These are phyloP conservation scores for Nissolia schottii DNA, from an alignment of 306 rosid genomes.

Conservation along the genomic window DNA sequence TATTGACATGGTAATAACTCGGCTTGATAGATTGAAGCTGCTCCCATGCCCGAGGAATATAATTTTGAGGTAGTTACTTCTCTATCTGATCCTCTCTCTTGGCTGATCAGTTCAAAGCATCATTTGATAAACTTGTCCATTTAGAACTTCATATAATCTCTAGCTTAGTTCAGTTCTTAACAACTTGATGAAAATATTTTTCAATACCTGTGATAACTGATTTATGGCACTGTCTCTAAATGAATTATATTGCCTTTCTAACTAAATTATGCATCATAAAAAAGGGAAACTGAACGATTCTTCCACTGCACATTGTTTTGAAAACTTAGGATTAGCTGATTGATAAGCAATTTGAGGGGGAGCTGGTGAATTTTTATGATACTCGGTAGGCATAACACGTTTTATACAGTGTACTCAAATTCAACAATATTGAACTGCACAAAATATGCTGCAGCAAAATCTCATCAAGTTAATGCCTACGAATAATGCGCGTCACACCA, in stretches of 20 bases:
- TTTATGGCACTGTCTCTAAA: not conserved
- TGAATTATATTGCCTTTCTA: not conserved
- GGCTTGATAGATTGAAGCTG: constrained; percentile 45
- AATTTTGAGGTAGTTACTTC: constrained; percentile 46
- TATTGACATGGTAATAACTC: constrained; percentile 15
- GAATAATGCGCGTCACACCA: not conserved
- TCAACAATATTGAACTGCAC: not conserved
- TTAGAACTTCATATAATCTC: not conserved
- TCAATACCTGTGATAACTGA: not conserved
- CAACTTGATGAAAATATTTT: not conserved
- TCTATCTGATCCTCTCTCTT: constrained; percentile 4
- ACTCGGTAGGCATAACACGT: not conserved
- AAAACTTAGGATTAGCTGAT: not conserved
- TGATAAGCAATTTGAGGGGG: not conserved
- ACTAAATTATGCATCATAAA: not conserved
- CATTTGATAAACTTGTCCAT: not conserved
- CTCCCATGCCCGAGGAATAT: constrained; percentile 41
- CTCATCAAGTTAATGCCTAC: not conserved
- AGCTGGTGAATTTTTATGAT: not conserved
- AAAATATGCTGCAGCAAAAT: not conserved
- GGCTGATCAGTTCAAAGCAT: not conserved
- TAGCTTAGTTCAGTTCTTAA: not conserved
- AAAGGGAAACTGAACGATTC: not conserved
- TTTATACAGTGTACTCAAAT: not conserved
- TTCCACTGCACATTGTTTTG: not conserved